Conservation (phyloP, 306 rosid species). For the Cucurbita moschata region DNA sequence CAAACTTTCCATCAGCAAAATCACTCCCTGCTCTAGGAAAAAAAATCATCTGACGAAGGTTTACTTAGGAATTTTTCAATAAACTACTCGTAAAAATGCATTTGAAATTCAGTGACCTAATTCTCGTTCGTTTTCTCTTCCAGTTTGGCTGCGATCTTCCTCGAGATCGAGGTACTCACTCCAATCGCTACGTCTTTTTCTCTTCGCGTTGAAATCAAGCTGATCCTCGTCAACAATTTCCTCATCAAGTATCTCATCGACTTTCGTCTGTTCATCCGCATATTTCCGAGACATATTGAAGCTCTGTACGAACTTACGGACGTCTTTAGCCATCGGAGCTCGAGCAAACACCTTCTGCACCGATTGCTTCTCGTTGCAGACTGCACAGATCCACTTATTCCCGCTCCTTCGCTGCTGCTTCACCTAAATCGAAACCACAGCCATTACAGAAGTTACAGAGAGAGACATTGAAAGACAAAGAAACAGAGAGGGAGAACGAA, state of each 20-base stretch:
- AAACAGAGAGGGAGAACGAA: conserved; percentile 4
- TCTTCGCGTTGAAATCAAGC: background rate
- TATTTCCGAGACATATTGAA: conserved; percentile 62
- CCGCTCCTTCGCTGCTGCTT: conserved; percentile 54
- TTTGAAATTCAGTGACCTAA: conserved; percentile 6
- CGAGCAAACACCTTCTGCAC: conserved; percentile 61
- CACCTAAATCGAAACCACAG: conserved; percentile 29
- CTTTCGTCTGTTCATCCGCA: conserved; percentile 14
- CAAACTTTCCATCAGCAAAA: conserved; percentile 15
- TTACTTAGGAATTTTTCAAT: background rate
- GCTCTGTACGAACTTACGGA: conserved; percentile 62
- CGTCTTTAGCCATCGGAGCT: conserved; percentile 52
- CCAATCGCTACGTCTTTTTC: conserved; percentile 40
- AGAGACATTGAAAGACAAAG: background rate
- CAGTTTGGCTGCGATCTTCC: background rate
- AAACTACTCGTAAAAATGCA: background rate
- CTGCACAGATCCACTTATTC: conserved; percentile 64
- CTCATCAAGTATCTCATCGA: background rate
- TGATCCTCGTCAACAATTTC: background rate
- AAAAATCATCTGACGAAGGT: background rate
- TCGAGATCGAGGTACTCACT: conserved; percentile 41
- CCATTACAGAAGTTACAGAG: background rate
- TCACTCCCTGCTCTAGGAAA: conserved; percentile 17
- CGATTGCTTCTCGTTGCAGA: conserved; percentile 73
- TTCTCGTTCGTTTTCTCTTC: conserved; percentile 4